Conservation (phyloP, 768 basidiomycete genomes). For the Leccinum arenicola region DNA sequence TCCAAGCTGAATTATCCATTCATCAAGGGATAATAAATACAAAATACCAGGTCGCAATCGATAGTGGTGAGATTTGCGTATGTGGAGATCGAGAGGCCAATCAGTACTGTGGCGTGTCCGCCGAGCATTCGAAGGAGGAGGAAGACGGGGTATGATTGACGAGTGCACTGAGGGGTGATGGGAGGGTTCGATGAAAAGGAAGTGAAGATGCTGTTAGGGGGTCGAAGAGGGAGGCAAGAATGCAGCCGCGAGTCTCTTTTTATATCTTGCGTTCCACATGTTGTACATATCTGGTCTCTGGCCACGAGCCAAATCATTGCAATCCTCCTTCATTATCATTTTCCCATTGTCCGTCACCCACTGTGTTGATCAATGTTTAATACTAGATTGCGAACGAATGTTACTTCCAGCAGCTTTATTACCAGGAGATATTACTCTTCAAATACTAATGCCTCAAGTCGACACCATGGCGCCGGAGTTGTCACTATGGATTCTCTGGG, state of each 20-base stretch:
- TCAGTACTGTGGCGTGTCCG: slow-evolving; percentile 73
- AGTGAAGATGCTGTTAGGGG: slow-evolving; percentile 61
- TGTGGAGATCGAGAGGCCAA: slow-evolving; percentile 62
- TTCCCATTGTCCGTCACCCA: background rate
- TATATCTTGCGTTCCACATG: background rate
- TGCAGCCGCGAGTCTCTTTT: slow-evolving; percentile 59
- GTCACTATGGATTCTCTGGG: slow-evolving; percentile 59
- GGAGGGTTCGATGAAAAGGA: slow-evolving; percentile 64
- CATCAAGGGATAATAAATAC: slow-evolving; percentile 40
- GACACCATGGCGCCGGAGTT: slow-evolving; percentile 68
- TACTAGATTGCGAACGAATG: slow-evolving; percentile 24
- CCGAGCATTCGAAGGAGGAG: slow-evolving; percentile 44
- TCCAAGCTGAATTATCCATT: slow-evolving; percentile 76
- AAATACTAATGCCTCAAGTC: slow-evolving; percentile 82
- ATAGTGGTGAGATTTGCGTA: slow-evolving; percentile 35
- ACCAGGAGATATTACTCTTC: slow-evolving; percentile 81
- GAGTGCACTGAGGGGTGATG: slow-evolving; percentile 45
- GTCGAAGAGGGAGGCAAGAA: slow-evolving; percentile 63
- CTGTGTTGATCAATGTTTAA: slow-evolving; percentile 18
- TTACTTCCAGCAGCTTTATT: slow-evolving; percentile 52
- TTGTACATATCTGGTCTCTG: background rate
- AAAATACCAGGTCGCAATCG: slow-evolving; percentile 7
- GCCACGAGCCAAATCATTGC: background rate
- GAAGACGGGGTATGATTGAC: slow-evolving; percentile 44
- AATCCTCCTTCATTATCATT: background rate